Base-by-base conservation (phyloP, 495 filamentous ascomycete genomes). In the Aspergillus sparsus region DNA sequence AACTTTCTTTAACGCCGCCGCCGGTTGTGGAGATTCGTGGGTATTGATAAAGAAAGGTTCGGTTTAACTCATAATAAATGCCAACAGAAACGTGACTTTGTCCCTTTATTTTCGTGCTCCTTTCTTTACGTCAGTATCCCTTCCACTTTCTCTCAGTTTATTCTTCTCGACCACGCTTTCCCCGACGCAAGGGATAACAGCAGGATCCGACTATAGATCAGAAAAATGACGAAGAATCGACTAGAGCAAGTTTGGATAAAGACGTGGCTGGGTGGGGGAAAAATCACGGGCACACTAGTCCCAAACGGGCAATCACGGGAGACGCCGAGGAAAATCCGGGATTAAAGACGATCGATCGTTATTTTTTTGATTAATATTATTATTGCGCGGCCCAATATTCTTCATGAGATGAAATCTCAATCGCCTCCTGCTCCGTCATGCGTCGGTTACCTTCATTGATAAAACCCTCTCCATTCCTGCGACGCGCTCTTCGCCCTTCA, bases 371-470 rank as follows among this genome's bases (percentile, higher is more conserved):
- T 27, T 27, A 27, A 27, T 27, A 27, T 27, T 27, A 27, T 27
- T 27, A 27, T 27, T 27, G 21, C 1, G 21, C 21, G 21, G 21
- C 21, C 21, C 21, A 27, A 27, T 27, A 27, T 27, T 27, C 3
- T 27, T 27, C 3, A 27, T 27, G 21, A 27, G 21, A 27, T 27
- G 21, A 27, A 27, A 27, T 27, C 21, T 27, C 21, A 27, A 3
- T 27, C 21, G 21, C 21, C 3, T 27, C 21, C 21, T 27, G 21
- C 3, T 27, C 21, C 21, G 58, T 55, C 50, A 68, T 68, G 66
- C 66, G 66, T 47, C 66, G 61, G 53, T 51, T 68, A 51, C 50
- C 46, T 49, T 53, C 61, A 16, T 16, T 61, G 49, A 6, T 58
- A 52, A 57, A 61, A 36, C 54, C 46, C n/a, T 39, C 57, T 7